phyloP scores from a whole-genome alignment of 352 stramenopile species.

The Globisporangium alternatum region DNA sequence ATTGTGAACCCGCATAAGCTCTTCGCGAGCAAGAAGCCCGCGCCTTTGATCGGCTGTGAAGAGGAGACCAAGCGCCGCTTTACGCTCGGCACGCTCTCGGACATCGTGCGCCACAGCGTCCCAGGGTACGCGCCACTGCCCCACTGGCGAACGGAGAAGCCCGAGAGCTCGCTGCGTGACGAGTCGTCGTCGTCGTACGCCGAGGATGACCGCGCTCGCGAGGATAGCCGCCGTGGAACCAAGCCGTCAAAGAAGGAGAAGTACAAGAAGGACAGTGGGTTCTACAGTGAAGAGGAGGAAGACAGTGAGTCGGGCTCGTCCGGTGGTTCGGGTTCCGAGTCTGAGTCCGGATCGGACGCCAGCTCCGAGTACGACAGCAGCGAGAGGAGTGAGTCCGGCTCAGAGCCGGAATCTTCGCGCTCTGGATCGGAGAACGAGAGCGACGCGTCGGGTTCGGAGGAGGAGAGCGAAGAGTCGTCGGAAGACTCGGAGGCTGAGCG shows the following conservation, averaged over 20 bases:
- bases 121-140: conserved; percentile 77
- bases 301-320: conserved; percentile 42
- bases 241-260: conserved; percentile 24
- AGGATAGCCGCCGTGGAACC: conserved; percentile 14
- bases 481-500: conserved; percentile 44
- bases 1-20: conserved; percentile 72
- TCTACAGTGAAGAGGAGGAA: conserved; percentile 63
- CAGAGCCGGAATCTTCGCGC: conserved; percentile 29
- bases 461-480: conserved; percentile 31
- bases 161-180: conserved; percentile 74
- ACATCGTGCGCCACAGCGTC: conserved; percentile 83
- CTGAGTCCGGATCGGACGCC: conserved; percentile 26
- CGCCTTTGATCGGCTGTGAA: conserved; percentile 68
- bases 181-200: conserved; percentile 50
- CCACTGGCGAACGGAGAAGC: conserved; percentile 66
- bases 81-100: conserved; percentile 84
- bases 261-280: conserved; percentile 40
- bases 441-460: conserved; percentile 25
- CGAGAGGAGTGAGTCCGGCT: conserved; percentile 24
- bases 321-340: conserved; percentile 32
- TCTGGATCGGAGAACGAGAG: conserved; percentile 31
- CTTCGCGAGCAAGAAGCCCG: conserved; percentile 78
- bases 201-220: conserved; percentile 22
- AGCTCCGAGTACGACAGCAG: conserved; percentile 45
- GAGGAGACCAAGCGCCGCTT: conserved; percentile 77